Evolutionary conservation across 139 green algal species (phyloP), one percentile per base, ranked within the genome.

Genomic region (Yamagishiella unicocca): DNA sequence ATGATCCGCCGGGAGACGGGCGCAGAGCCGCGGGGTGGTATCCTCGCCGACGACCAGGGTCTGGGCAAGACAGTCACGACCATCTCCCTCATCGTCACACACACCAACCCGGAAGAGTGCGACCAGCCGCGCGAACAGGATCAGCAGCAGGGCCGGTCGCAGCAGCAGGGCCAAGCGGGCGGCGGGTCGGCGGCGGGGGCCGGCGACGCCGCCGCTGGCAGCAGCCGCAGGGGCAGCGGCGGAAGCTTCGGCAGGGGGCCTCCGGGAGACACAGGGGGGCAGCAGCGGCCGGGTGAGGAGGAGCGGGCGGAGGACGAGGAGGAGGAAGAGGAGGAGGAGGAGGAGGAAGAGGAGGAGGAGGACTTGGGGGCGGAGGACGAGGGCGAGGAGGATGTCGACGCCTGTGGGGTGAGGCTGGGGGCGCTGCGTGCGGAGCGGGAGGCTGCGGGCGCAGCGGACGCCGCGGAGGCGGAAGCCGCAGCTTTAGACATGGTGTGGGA

Each of bases 31-130:
- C 67, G 80, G 43, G 96, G 96, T 0, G 96, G 96, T 68, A 96
- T 98, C 37, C 81, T 98, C 42, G 96, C 96, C 53, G 96, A 98
- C 46, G 96, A 98, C 82, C 89, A 92, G 91, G 96, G 96, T 6
- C 77, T 98, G 43, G 96, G 96, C 67, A 98, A 98, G 85, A 97
- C 95, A 0, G 89, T 98, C 45, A 95, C 90, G 66, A 96, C 95
- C 40, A 94, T 97, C 42, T 78, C 93, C 0, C 91, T 97, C 76
- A 96, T 98, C 54, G 76, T 96, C 43, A 94, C 92, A 25, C 91
- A 95, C 88, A 86, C 87, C 35, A 85, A 82, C 29, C 83, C 53
- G 50, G 83, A 82, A 24, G 45, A 75, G 24, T 12, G 29, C 42
- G 38, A 67, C 31, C 75, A 74, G 61, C 80, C 66, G 68, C 76